Evolutionary conservation across 2,329 filamentous ascomycete genomes (phyloP).

Genomic region (Calonectria pteridis): DNA sequence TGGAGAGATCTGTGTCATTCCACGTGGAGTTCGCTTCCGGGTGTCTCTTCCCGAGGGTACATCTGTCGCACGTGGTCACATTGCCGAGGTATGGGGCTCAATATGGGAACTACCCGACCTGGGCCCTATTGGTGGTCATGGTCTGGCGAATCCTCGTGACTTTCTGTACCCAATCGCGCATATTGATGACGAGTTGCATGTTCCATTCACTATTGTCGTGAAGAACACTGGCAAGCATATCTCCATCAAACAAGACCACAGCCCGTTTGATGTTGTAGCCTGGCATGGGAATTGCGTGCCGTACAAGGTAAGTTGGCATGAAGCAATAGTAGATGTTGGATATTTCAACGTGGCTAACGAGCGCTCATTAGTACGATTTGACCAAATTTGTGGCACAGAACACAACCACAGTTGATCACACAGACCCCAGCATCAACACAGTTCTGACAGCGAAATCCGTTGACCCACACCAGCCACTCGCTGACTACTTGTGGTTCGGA

Average conservation of each 20-base stretch:
- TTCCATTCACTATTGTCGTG: slow-evolving; percentile 65
- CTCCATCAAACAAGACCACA: slow-evolving; percentile 69
- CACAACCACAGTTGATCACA: slow-evolving; percentile 59
- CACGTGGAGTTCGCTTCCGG: slow-evolving; percentile 61
- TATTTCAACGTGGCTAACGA: background rate
- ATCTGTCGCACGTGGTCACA: background rate
- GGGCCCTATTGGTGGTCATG: background rate
- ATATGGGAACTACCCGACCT: slow-evolving; percentile 5
- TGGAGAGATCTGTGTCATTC: slow-evolving; percentile 75
- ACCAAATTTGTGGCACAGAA: slow-evolving; percentile 1
- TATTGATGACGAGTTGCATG: background rate
- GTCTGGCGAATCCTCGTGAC: background rate
- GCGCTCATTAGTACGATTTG: background rate
- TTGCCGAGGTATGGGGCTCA: slow-evolving; percentile 2
- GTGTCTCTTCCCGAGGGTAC: background rate
- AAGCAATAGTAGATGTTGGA: background rate
- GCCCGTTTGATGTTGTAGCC: slow-evolving; percentile 77
- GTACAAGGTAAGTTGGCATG: slow-evolving; percentile 53
- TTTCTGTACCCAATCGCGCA: background rate
- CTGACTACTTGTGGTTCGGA: slow-evolving; percentile 76
- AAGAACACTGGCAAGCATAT: slow-evolving; percentile 74
- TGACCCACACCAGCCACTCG: slow-evolving; percentile 64
- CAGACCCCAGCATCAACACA: slow-evolving; percentile 74
- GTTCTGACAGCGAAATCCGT: slow-evolving; percentile 71
- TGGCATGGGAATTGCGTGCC: slow-evolving; percentile 77